Evolutionary conservation across 768 basidiomycete genomes (phyloP).

Genomic region (Psilocybe cubensis): DNA sequence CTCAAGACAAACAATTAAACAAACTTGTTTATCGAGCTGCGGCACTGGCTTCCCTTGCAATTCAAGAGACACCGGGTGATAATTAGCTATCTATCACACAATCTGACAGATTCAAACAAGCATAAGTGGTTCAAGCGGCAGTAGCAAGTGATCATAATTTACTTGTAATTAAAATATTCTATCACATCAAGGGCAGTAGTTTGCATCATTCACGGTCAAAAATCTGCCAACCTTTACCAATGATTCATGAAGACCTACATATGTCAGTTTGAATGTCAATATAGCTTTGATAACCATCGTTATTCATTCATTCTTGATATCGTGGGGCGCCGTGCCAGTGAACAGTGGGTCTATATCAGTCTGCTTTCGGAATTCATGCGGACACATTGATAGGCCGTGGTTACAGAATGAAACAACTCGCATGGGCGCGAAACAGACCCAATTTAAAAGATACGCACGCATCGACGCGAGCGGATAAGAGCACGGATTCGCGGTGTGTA

Average conservation of each 20-base stretch:
- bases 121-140: no score
- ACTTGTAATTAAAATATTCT: not conserved
- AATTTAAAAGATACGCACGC: not conserved
- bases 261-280: not conserved
- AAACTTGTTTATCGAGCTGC: no score
- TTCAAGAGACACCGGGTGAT: no score
- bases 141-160: not conserved
- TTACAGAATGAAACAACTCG: not conserved
- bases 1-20: no score
- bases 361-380: not conserved
- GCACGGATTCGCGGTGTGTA: not conserved
- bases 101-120: no score
- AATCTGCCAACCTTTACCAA: not conserved
- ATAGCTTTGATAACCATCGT: not conserved
- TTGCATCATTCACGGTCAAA: not conserved
- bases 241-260: not conserved
- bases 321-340: not conserved
- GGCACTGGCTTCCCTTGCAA: no score
- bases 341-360: not conserved
- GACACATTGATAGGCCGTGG: not conserved
- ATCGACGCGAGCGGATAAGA: not conserved
- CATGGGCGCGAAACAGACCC: not conserved
- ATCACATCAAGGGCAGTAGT: not conserved
- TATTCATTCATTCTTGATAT: not conserved
- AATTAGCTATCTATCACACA: no score